Percentiles rank a stretch among this genome's conserved stretches.
These are phyloP conservation scores for Talaromyces pinophilus DNA, from an alignment of 2,329 filamentous ascomycete species.

Conservation along the genomic window DNA sequence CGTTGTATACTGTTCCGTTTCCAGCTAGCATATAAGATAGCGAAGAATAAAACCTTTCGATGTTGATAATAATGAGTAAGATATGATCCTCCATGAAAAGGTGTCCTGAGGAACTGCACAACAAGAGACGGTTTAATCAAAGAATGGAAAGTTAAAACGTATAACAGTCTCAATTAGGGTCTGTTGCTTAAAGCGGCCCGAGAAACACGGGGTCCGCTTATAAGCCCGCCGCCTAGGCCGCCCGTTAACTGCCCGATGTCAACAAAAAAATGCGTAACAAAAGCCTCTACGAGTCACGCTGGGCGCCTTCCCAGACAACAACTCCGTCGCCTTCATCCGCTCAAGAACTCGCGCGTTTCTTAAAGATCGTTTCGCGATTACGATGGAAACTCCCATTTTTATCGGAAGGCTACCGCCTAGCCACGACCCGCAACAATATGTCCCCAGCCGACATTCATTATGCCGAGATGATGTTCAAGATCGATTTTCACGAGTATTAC, in stretches of 20 bases:
- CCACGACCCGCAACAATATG: slow-evolving; percentile 37
- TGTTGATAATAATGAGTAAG: background rate
- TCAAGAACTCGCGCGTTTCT: slow-evolving; percentile 58
- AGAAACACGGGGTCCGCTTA: background rate
- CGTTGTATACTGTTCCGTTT: background rate
- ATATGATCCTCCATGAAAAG: background rate
- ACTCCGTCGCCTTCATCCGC: slow-evolving; percentile 25
- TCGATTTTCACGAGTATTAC: slow-evolving; percentile 78
- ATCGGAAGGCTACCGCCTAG: slow-evolving; percentile 57
- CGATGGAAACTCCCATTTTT: slow-evolving; percentile 66
- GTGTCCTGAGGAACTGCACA: background rate
- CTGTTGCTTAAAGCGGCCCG: background rate
- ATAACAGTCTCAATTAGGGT: background rate
- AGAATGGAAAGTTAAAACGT: background rate
- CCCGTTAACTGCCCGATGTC: background rate
- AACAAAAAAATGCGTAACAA: slow-evolving; percentile 14
- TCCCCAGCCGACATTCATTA: slow-evolving; percentile 31
- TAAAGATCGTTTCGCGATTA: slow-evolving; percentile 61
- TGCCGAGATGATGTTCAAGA: slow-evolving; percentile 70
- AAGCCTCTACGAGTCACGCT: slow-evolving; percentile 16
- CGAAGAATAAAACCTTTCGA: background rate
- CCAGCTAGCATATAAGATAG: too few relatives aligned
- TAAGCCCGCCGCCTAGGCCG: background rate
- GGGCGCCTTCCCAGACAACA: slow-evolving; percentile 9
- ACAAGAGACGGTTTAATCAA: background rate